phyloP scores from a whole-genome alignment of 2,329 filamentous ascomycete genomes.

The Xylaria digitata region DNA sequence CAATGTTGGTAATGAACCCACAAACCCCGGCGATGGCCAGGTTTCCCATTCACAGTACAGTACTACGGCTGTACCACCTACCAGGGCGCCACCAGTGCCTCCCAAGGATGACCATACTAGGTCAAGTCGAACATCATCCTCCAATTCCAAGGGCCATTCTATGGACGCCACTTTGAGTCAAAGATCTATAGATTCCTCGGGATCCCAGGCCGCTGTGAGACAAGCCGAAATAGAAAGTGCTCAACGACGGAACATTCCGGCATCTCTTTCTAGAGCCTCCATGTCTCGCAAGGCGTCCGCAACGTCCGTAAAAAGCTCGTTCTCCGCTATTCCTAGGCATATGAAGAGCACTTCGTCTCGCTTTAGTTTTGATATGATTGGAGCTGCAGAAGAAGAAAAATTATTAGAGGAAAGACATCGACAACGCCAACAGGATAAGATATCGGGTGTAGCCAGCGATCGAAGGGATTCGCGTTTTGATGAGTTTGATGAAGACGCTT shows the following conservation, averaged over 20 bases:
- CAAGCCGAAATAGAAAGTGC: constrained; percentile 33
- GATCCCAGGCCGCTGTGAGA: constrained; percentile 27
- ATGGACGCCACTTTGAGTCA: constrained; percentile 43
- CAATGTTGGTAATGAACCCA: constrained; percentile 41
- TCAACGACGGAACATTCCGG: constrained; percentile 44
- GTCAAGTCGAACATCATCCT: constrained; percentile 48
- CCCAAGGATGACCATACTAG: constrained; percentile 52
- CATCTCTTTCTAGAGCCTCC: constrained; percentile 53
- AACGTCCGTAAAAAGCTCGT: constrained; percentile 57
- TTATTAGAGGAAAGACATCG: constrained; percentile 78
- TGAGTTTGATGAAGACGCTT: constrained; percentile 70
- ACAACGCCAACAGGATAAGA: constrained; percentile 72
- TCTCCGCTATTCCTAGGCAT: constrained; percentile 67
- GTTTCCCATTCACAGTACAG: constrained; percentile 30
- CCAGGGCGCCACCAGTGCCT: constrained; percentile 53
- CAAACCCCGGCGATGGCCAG: constrained; percentile 38
- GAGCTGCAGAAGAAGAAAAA: constrained; percentile 74
- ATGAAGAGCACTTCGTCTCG: constrained; percentile 83
- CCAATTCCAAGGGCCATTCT: constrained; percentile 51
- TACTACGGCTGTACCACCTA: constrained; percentile 23
- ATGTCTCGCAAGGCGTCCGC: constrained; percentile 65
- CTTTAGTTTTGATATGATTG: constrained; percentile 85
- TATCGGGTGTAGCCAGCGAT: constrained; percentile 55
- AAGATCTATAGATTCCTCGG: constrained; percentile 38
- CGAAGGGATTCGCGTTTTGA: constrained; percentile 66